phyloP scores from a whole-genome alignment of 352 stramenopile genomes.

The Globisporangium paddicum region DNA sequence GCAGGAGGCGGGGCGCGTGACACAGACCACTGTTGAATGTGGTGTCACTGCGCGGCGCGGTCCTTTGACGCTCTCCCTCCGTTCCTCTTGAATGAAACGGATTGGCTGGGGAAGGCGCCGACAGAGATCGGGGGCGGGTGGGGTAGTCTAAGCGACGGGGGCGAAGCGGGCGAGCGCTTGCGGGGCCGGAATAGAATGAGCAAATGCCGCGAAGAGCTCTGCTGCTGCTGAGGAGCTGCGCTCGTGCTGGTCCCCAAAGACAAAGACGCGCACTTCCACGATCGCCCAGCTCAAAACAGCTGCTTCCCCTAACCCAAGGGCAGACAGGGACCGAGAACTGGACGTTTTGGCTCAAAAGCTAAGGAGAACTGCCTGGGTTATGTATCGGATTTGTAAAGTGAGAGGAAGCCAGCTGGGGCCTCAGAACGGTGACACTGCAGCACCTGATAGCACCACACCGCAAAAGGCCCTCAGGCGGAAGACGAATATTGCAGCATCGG shows the following conservation, averaged over 20 bases:
- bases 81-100: conserved; percentile 9
- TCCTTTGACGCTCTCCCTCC: conserved; percentile 4
- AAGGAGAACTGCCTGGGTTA: neutral
- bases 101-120: conserved; percentile 3
- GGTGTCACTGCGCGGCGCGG: conserved; percentile 2
- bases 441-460: neutral
- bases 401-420: neutral
- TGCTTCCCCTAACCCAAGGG: neutral
- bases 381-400: neutral
- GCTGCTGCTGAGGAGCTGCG: too few species aligned
- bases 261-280: neutral
- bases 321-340: conserved; percentile 1
- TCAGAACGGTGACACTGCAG: conserved; percentile 1
- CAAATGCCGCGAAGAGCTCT: conserved; percentile 3
- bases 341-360: neutral
- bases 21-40: conserved; percentile 6
- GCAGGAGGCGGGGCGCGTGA: neutral
- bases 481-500: neutral
- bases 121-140: neutral
- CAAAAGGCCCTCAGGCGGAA: too few species aligned
- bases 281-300: neutral
- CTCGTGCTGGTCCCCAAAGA: neutral
- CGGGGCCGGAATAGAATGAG: conserved; percentile 5
- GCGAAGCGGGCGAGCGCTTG: neutral
- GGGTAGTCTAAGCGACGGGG: conserved; percentile 3